Percentiles rank a stretch among this genome's conserved stretches.
phyloP scores from a whole-genome alignment of 139 green algal genomes.

The Gonium pectorale region DNA sequence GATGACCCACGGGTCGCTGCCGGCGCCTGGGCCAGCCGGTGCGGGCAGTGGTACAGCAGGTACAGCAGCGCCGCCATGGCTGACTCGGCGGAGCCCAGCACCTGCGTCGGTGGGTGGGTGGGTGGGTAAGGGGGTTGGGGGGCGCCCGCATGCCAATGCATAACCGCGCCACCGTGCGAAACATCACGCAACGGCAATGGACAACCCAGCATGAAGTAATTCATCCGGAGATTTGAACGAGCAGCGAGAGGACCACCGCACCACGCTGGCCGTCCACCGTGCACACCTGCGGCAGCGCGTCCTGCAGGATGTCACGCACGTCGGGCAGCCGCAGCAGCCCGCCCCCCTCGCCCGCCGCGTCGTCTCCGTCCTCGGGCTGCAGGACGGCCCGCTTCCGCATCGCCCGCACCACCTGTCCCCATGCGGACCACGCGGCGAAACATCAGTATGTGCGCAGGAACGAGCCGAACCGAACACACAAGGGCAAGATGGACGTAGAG shows the following conservation, averaged over 20 bases:
- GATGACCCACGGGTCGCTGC: not conserved
- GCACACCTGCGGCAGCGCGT: slow-evolving; percentile 8
- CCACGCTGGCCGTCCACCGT: no score
- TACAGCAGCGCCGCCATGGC: slow-evolving; percentile 44
- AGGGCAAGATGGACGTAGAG: no score
- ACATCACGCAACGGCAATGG: no score
- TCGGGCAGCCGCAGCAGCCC: slow-evolving; percentile 19
- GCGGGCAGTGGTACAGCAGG: slow-evolving; percentile 32
- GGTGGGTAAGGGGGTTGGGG: not conserved
- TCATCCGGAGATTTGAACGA: no score
- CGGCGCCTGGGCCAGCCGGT: slow-evolving; percentile 25
- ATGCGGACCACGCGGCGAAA: no score
- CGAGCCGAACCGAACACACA: no score
- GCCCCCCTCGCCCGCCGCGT: not conserved
- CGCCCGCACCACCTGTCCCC: slow-evolving; percentile 21
- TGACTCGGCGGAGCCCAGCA: not conserved
- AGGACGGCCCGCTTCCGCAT: slow-evolving; percentile 21
- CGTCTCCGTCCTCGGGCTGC: not conserved
- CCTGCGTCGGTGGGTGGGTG: not conserved
- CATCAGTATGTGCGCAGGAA: no score
- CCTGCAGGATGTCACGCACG: slow-evolving; percentile 10
- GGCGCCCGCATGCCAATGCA: no score
- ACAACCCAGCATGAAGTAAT: no score
- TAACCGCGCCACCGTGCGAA: no score
- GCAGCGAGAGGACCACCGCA: no score